Evolutionary conservation across 495 filamentous ascomycete species (phyloP).

Genomic region (Hypoxylon perforatum): DNA sequence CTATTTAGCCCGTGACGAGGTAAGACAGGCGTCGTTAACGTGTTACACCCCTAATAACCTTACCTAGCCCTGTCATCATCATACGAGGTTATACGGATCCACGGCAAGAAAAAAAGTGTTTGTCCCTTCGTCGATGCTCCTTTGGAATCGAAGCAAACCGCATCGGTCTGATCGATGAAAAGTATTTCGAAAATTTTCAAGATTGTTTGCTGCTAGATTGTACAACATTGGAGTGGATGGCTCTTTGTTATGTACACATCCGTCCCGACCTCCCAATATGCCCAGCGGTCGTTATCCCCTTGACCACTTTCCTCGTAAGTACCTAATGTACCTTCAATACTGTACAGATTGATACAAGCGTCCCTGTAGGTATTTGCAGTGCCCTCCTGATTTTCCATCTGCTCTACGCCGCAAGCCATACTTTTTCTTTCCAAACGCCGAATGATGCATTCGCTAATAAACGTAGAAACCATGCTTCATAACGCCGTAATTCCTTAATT

Average conservation of each 20-base stretch:
- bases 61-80: no score
- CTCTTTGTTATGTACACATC: slow-evolving; percentile 20
- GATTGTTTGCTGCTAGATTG: slow-evolving; percentile 21
- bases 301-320: not conserved
- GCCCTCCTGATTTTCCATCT: slow-evolving; percentile 7
- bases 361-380: slow-evolving; percentile 15
- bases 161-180: no score
- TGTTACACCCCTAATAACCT: no score
- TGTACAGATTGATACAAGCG: slow-evolving; percentile 41
- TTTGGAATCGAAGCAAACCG: no score
- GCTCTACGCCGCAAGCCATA: slow-evolving; percentile 11
- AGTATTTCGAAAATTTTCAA: slow-evolving; percentile 12
- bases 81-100: no score
- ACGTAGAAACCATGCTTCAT: slow-evolving; percentile 29
- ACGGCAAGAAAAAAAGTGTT: no score
- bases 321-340: slow-evolving; percentile 9
- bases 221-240: slow-evolving; percentile 34
- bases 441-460: slow-evolving; percentile 39
- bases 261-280: not conserved
- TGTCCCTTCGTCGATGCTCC: no score
- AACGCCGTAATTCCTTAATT: slow-evolving; percentile 14
- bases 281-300: not conserved
- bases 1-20: no score
- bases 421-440: slow-evolving; percentile 35
- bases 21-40: no score